Percentiles rank a stretch among this genome's conserved stretches.
Evolutionary conservation across 2,329 filamentous ascomycete species (phyloP).

Genomic region (Apiospora aurea): DNA sequence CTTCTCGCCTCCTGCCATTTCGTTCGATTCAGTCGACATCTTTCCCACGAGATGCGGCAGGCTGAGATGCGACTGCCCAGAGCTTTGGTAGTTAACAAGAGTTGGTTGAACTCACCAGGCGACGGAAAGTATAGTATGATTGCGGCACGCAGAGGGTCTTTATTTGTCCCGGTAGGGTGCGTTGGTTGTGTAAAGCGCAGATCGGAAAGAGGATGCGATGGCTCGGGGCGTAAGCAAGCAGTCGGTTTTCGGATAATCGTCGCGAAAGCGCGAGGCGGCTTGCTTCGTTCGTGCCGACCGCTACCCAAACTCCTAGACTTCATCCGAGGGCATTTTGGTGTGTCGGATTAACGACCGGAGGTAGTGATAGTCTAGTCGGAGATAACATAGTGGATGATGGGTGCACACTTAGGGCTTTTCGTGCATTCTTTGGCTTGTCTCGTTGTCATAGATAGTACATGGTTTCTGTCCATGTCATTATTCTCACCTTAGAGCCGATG

Average conservation of each 20-base stretch:
- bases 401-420: background rate
- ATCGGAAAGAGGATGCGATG: background rate
- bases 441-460: background rate
- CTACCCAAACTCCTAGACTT: background rate
- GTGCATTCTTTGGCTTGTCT: background rate
- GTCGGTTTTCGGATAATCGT: background rate
- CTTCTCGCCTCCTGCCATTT: slow-evolving; percentile 3
- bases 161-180: background rate
- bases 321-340: background rate
- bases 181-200: background rate
- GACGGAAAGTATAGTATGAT: background rate
- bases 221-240: background rate
- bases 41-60: background rate
- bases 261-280: slow-evolving; percentile 10
- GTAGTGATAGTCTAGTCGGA: background rate
- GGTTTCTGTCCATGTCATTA: background rate
- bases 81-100: background rate
- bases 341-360: background rate
- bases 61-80: background rate
- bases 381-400: background rate
- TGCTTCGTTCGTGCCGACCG: background rate
- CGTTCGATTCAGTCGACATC: background rate
- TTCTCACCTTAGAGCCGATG: background rate
- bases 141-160: background rate
- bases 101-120: background rate